A percentile compares a stretch with the other conserved stretches of the same genome.
These are phyloP conservation scores for Solanum aculeatissimum DNA, from an alignment of 305 asterid species.

Conservation along the genomic window DNA sequence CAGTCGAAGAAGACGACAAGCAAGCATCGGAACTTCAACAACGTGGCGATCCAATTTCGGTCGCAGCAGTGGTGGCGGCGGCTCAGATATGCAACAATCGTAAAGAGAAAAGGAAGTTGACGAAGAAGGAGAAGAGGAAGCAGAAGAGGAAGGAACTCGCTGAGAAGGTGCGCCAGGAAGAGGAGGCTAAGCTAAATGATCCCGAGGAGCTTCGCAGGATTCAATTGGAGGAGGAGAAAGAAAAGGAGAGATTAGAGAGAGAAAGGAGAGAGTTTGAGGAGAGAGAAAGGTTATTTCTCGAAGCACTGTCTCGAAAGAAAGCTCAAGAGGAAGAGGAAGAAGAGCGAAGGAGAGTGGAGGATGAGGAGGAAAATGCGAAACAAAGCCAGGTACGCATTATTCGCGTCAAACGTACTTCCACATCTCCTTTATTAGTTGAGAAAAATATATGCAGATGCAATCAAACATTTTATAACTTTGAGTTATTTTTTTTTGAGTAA, in stretches of 20 bases:
- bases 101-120: conserved; percentile 62
- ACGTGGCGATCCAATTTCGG: neutral
- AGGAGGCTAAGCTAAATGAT: conserved; percentile 61
- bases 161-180: conserved; percentile 54
- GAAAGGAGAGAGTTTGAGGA: conserved; percentile 73
- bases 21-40: neutral
- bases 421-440: neutral
- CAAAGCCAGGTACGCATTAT: conserved; percentile 27
- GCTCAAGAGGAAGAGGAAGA: conserved; percentile 48
- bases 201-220: conserved; percentile 63
- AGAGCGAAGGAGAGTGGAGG: conserved; percentile 30
- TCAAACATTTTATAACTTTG: neutral
- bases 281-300: conserved; percentile 60
- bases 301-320: conserved; percentile 48
- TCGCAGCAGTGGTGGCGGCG: neutral
- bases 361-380: conserved; percentile 33
- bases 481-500: too few relatives aligned
- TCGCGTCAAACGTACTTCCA: neutral
- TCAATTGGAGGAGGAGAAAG: conserved; percentile 66
- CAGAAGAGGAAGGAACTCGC: conserved; percentile 75
- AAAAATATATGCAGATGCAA: neutral
- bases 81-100: conserved; percentile 21
- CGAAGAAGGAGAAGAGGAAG: conserved; percentile 89
- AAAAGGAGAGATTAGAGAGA: conserved; percentile 51
- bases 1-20: neutral